Percentiles rank a stretch among this genome's conserved stretches.
Evolutionary conservation across 2,329 filamentous ascomycete species (phyloP).

Genomic region (Aciculosporium take): DNA sequence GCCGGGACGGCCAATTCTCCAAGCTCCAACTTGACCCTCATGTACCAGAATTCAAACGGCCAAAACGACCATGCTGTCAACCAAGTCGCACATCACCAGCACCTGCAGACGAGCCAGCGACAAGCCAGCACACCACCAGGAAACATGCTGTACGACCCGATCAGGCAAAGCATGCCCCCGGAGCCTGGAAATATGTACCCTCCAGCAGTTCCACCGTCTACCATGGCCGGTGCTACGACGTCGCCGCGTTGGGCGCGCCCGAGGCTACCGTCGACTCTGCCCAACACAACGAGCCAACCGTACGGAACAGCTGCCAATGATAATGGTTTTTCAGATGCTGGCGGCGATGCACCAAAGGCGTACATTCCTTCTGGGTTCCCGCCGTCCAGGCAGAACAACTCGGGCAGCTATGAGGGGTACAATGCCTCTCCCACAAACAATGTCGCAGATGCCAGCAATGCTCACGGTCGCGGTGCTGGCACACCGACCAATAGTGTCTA

Average conservation of each 20-base stretch:
- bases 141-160: slow-evolving; percentile 47
- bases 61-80: slow-evolving; percentile 1
- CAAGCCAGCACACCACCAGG: slow-evolving; percentile 37
- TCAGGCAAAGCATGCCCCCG: slow-evolving; percentile 36
- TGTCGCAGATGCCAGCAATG: slow-evolving; percentile 19
- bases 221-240: slow-evolving; percentile 32
- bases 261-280: slow-evolving; percentile 13
- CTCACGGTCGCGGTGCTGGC: neutral
- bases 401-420: slow-evolving; percentile 29
- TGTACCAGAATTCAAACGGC: slow-evolving; percentile 46
- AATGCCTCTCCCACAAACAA: slow-evolving; percentile 28
- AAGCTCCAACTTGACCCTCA: slow-evolving; percentile 66
- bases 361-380: slow-evolving; percentile 23
- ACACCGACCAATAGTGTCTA: slow-evolving; percentile 10
- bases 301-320: slow-evolving; percentile 18
- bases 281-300: slow-evolving; percentile 9
- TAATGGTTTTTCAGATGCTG: slow-evolving; percentile 8
- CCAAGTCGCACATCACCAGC: slow-evolving; percentile 3
- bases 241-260: slow-evolving; percentile 21
- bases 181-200: slow-evolving; percentile 34
- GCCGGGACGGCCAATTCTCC: slow-evolving; percentile 78
- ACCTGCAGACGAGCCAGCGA: slow-evolving; percentile 5
- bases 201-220: slow-evolving; percentile 33
- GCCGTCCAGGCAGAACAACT: slow-evolving; percentile 26
- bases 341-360: slow-evolving; percentile 20